Evolutionary conservation across 2,329 filamentous ascomycete species (phyloP).

Genomic region (Fusarium pseudonygamai): DNA sequence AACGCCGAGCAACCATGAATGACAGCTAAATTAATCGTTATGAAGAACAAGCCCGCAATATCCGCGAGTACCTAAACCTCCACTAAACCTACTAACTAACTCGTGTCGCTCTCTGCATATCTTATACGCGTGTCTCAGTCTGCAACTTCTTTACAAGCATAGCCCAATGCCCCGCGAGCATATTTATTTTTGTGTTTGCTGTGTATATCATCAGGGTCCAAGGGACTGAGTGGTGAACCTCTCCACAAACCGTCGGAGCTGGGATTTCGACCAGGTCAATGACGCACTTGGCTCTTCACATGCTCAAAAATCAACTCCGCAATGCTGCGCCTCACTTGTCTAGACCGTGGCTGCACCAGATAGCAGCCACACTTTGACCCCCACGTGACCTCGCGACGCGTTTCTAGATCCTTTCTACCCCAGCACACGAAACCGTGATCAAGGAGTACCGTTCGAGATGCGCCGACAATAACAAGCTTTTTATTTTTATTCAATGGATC

Average conservation of each 20-base stretch:
- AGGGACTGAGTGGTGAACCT: background rate
- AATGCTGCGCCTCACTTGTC: slow-evolving; percentile 7
- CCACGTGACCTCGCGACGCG: slow-evolving; percentile 48
- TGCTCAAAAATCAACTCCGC: slow-evolving; percentile 32
- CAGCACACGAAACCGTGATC: slow-evolving; percentile 15
- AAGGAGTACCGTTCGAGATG: background rate
- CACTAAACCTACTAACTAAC: background rate
- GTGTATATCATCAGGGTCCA: background rate
- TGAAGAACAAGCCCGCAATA: slow-evolving; percentile 13
- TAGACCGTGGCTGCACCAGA: background rate
- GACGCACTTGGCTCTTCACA: slow-evolving; percentile 41
- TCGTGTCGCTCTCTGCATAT: background rate
- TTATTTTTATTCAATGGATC: slow-evolving; percentile 37
- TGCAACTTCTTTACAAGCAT: background rate
- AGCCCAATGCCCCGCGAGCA: background rate
- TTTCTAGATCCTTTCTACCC: slow-evolving; percentile 5
- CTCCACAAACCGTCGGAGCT: slow-evolving; percentile 4
- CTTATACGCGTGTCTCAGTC: background rate
- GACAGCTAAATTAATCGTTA: slow-evolving; percentile 20
- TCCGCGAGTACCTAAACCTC: slow-evolving; percentile 7
- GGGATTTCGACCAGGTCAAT: slow-evolving; percentile 29
- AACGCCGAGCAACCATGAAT: slow-evolving; percentile 36
- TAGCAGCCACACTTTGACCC: background rate
- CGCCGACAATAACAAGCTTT: background rate
- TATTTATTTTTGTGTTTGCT: background rate